These are phyloP conservation scores for Trichoderma erinaceum DNA, from an alignment of 495 filamentous ascomycete genomes.

Conservation along the genomic window DNA sequence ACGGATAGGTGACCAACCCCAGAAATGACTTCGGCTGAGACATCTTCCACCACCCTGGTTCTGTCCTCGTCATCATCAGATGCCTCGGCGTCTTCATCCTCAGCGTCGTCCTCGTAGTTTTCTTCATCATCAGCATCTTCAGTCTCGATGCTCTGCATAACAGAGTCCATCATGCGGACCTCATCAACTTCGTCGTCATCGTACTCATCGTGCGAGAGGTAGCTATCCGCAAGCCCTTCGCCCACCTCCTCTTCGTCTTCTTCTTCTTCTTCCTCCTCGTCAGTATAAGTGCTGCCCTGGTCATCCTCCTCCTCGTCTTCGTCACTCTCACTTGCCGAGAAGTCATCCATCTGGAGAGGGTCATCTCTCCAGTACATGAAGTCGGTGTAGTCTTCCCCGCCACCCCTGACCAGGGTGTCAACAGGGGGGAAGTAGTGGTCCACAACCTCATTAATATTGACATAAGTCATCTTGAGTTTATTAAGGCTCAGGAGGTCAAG, in stretches of 20 bases:
- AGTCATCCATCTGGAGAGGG: slow-evolving; percentile 68
- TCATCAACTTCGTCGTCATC: slow-evolving; percentile 41
- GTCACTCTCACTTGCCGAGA: slow-evolving; percentile 69
- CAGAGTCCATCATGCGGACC: slow-evolving; percentile 27
- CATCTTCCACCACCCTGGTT: slow-evolving; percentile 28
- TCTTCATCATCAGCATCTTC: slow-evolving; percentile 26
- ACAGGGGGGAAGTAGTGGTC: slow-evolving; percentile 95
- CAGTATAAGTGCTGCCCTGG: slow-evolving; percentile 27
- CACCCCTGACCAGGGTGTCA: slow-evolving; percentile 65
- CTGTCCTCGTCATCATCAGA: slow-evolving; percentile 19
- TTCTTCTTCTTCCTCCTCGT: slow-evolving; percentile 44
- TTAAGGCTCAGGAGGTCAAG: slow-evolving; percentile 85
- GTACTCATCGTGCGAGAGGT: slow-evolving; percentile 53
- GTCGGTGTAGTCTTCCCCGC: slow-evolving; percentile 81
- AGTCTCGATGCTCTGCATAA: slow-evolving; percentile 33
- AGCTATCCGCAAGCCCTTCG: slow-evolving; percentile 51
- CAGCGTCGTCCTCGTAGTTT: slow-evolving; percentile 24
- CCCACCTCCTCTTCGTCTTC: slow-evolving; percentile 45
- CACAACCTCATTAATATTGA: slow-evolving; percentile 90
- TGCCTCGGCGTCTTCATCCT: slow-evolving; percentile 21
- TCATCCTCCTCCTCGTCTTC: slow-evolving; percentile 43
- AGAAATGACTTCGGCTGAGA: slow-evolving; percentile 44
- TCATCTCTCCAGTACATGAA: slow-evolving; percentile 82
- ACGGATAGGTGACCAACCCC: slow-evolving; percentile 40
- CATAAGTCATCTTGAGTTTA: slow-evolving; percentile 94